Evolutionary conservation across 139 green algal genomes (phyloP), one percentile per base, ranked within the genome.

Genomic region (Yamagishiella unicocca): DNA sequence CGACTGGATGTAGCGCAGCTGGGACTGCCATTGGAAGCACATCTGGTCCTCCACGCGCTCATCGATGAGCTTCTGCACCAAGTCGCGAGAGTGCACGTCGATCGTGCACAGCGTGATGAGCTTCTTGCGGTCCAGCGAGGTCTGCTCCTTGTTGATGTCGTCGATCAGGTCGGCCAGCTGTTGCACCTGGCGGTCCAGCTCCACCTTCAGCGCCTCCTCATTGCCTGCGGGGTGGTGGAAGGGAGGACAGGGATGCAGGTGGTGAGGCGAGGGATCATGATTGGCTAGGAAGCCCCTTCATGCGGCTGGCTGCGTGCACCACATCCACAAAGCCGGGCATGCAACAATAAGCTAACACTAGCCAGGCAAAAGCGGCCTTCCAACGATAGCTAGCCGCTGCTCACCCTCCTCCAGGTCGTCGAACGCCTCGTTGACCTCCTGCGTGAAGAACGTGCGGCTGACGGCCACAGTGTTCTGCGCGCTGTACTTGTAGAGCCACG

Each of bases 371-470:
- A 91, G 70, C 96, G 90, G 91, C 97, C 98, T 94, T 98, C 98
- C 45, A 87, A 89, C 29, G 88, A 87, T 92, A 97, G 93, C 24
- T 95, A 95, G 40, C 92, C 86, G 68, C 91, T 93, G 45, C 93
- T 98, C 79, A 55, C 95, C 95, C 12, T 76, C 71, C 17, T 37
- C 75, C 77, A 97, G 91, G 35, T 94, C 81, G 35, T 82, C 54
- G 71, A 97, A 97, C 0, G 95, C 95, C 79, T 89, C 89, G 90
- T 98, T 95, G 14, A 98, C 95, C 89, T 98, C 96, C 75, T 95
- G 88, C 86, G 93, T 96, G 95, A 95, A 98, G 93, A 94, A 98
- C 45, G 98, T 97, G 91, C 97, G 95, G 91, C 96, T 97, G 7
- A 97, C 95, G n/a, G 98, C 96, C 85, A 98, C 93, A 75, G 96